Percentiles rank a stretch among this genome's conserved stretches.
Evolutionary conservation across 2,329 filamentous ascomycete species (phyloP).

Genomic region (Paraconiothyrium brasiliense): DNA sequence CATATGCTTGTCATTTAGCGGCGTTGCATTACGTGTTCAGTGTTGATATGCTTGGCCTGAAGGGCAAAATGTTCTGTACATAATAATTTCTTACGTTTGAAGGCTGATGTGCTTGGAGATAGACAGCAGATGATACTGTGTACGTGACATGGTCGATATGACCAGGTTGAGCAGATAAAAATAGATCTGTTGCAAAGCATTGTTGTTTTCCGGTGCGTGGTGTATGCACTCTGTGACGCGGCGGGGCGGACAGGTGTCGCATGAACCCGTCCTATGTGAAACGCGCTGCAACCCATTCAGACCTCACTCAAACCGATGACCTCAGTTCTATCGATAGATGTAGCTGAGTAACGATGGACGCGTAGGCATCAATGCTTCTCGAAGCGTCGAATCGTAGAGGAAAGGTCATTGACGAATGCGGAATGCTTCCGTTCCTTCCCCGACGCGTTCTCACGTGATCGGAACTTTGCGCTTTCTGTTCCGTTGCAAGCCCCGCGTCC

Average conservation of each 20-base stretch:
- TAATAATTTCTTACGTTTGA: conserved; percentile 15
- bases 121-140: background rate
- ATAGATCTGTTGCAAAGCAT: background rate
- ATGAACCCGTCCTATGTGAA: conserved; percentile 9
- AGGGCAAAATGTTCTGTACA: conserved; percentile 19
- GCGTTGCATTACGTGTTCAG: conserved; percentile 6
- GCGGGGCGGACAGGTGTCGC: background rate
- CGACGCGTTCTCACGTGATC: background rate
- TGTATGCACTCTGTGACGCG: background rate
- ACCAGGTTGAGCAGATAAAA: background rate
- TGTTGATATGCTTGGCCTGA: conserved; percentile 23
- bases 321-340: background rate
- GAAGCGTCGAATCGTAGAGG: background rate
- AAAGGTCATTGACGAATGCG: background rate
- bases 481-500: background rate
- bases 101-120: background rate
- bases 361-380: background rate
- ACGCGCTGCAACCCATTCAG: background rate
- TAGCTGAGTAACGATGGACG: background rate
- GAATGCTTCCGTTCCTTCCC: background rate
- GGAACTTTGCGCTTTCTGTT: background rate
- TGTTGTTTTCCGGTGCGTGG: background rate
- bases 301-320: background rate
- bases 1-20: conserved; percentile 4
- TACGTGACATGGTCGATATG: background rate